Evolutionary conservation across 2,329 filamentous ascomycete species (phyloP).

Genomic region (Penicillium vulpinum): DNA sequence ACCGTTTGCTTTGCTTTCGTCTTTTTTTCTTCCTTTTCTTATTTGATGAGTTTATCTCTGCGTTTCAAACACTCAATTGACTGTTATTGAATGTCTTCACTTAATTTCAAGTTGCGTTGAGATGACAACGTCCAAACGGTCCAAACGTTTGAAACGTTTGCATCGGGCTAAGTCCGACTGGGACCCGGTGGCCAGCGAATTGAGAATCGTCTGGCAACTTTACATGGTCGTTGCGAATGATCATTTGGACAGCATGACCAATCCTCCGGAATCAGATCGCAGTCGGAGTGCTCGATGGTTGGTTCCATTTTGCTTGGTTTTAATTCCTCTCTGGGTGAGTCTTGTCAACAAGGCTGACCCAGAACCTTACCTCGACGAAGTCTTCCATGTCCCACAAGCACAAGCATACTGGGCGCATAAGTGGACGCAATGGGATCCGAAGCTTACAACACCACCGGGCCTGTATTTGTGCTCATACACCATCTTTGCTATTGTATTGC

Average conservation of each 20-base stretch:
- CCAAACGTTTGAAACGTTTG: slow-evolving; percentile 37
- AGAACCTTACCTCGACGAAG: slow-evolving; percentile 59
- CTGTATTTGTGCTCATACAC: slow-evolving; percentile 63
- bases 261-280: slow-evolving; percentile 31
- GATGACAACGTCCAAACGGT: not conserved
- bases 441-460: slow-evolving; percentile 94
- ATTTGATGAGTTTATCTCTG: not conserved
- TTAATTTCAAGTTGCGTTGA: not conserved
- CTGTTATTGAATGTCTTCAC: not conserved
- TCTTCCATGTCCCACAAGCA: slow-evolving; percentile 77
- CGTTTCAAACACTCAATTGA: not conserved
- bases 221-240: not conserved
- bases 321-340: slow-evolving; percentile 43
- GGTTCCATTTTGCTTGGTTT: slow-evolving; percentile 36
- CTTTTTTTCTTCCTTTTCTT: not conserved
- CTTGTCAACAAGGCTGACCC: slow-evolving; percentile 52
- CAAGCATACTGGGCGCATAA: slow-evolving; percentile 78
- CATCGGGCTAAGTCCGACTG: slow-evolving; percentile 9
- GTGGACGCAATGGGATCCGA: slow-evolving; percentile 85
- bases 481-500: slow-evolving; percentile 24
- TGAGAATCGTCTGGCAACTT: not conserved
- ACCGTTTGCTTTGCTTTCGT: not conserved
- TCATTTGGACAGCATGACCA: slow-evolving; percentile 30
- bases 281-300: slow-evolving; percentile 40
- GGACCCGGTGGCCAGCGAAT: not conserved